phyloP scores from a whole-genome alignment of 306 rosid genomes.

The Sicyos edulis region DNA sequence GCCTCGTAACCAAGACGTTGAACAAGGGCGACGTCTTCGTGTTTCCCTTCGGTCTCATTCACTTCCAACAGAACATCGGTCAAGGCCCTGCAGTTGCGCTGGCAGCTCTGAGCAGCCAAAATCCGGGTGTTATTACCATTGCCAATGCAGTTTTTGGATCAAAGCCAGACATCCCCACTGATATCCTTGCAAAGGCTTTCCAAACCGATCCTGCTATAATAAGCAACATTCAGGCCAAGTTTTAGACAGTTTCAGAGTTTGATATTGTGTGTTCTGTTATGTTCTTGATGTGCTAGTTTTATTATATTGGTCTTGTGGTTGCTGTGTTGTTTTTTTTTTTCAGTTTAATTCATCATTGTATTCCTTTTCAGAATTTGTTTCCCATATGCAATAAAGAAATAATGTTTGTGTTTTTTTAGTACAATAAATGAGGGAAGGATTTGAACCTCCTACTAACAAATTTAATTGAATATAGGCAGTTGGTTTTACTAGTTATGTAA shows the following conservation, averaged over 20 bases:
- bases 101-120: conserved; percentile 37
- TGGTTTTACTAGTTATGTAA: no score
- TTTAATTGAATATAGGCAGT: no score
- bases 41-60: conserved; percentile 32
- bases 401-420: no score
- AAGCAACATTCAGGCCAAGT: conserved; percentile 22
- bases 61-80: conserved; percentile 28
- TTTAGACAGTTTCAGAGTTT: conserved; percentile 13
- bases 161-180: conserved; percentile 24
- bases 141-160: conserved; percentile 35
- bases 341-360: not conserved
- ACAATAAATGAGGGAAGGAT: no score
- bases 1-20: conserved; percentile 20
- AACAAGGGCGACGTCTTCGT: conserved; percentile 35
- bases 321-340: not conserved
- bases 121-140: conserved; percentile 32
- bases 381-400: no score
- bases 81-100: conserved; percentile 25
- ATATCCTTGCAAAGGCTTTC: conserved; percentile 31
- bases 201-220: conserved; percentile 20
- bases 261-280: no score
- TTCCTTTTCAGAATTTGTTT: not conserved
- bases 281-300: not conserved
- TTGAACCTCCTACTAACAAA: no score
- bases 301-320: not conserved